phyloP scores from a whole-genome alignment of 257 asterid species.

The Misopates orontium region DNA sequence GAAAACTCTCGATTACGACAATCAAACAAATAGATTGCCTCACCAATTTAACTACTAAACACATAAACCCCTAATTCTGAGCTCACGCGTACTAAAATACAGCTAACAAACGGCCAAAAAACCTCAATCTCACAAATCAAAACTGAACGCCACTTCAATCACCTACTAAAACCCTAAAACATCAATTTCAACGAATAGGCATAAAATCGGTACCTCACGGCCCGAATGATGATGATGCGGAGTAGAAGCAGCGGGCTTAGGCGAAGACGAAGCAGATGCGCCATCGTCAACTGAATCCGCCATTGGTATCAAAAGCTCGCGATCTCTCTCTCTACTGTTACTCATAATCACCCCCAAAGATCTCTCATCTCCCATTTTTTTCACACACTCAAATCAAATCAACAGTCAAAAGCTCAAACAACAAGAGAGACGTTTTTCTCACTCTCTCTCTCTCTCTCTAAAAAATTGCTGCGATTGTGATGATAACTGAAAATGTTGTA shows the following conservation, averaged over 20 bases:
- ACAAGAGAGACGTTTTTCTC: not conserved
- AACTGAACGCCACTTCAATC: not conserved
- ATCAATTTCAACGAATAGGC: not conserved
- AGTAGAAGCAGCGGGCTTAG: slow-evolving; percentile 55
- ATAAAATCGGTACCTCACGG: slow-evolving; percentile 57
- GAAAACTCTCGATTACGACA: slow-evolving; percentile 2
- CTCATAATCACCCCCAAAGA: slow-evolving; percentile 52
- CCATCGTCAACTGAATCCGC: slow-evolving; percentile 58
- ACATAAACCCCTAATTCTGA: slow-evolving; percentile 4
- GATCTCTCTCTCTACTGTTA: slow-evolving; percentile 74
- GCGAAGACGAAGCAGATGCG: slow-evolving; percentile 26
- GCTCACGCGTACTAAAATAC: too few relatives aligned
- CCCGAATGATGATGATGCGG: slow-evolving; percentile 69
- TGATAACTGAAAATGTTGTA: too few relatives aligned
- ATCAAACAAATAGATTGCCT: too few relatives aligned
- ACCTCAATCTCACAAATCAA: not conserved
- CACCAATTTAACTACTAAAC: slow-evolving; percentile 7
- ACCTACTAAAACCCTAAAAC: slow-evolving; percentile 33
- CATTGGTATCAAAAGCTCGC: slow-evolving; percentile 89
- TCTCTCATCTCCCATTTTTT: slow-evolving; percentile 76
- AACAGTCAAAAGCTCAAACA: slow-evolving; percentile 21
- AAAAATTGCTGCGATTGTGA: too few relatives aligned
- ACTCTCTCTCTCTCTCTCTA: too few relatives aligned
- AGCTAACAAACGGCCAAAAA: too few relatives aligned
- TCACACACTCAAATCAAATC: slow-evolving; percentile 13